phyloP scores from a whole-genome alignment of 352 stramenopile species.

The Globisporangium sylvaticum region DNA sequence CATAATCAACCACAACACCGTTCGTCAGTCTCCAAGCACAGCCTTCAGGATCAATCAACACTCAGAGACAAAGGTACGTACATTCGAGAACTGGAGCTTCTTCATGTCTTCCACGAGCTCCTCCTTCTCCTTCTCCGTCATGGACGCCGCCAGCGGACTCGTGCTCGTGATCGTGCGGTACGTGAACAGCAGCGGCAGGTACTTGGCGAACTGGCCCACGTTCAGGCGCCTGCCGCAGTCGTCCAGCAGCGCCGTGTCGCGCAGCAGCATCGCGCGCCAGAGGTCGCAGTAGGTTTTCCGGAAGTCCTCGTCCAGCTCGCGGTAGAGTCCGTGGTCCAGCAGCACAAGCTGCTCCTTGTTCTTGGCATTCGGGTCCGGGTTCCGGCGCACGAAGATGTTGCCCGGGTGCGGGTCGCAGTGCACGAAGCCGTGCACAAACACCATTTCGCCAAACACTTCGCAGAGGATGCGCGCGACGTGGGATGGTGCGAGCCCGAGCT shows the following conservation, averaged over 20 bases:
- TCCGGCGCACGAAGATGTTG: conserved; percentile 89
- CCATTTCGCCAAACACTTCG: conserved; percentile 93
- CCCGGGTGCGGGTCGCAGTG: conserved; percentile 96
- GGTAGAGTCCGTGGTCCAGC: conserved; percentile 97
- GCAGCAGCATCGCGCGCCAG: conserved; percentile 93
- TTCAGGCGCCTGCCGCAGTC: conserved; percentile 54
- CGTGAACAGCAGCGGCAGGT: conserved; percentile 85
- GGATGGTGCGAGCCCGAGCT: conserved; percentile 70
- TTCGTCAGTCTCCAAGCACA: background rate
- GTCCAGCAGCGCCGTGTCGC: conserved; percentile 74
- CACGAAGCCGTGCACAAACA: conserved; percentile 94
- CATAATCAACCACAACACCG: background rate
- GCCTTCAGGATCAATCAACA: background rate
- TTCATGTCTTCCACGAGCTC: conserved; percentile 60
- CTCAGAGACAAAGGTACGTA: conserved; percentile 20
- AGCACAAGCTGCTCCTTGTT: conserved; percentile 91
- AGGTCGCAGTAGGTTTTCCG: conserved; percentile 93
- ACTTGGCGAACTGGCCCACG: conserved; percentile 56
- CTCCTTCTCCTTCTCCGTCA: conserved; percentile 64
- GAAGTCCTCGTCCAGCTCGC: conserved; percentile 91
- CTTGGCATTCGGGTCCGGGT: conserved; percentile 36
- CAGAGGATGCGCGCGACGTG: conserved; percentile 87
- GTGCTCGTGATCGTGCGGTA: conserved; percentile 73
- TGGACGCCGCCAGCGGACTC: conserved; percentile 50
- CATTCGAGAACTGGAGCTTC: conserved; percentile 56